Percentiles rank a stretch among this genome's conserved stretches.
phyloP scores from a whole-genome alignment of 163 green algal species.

The Scenedesmus sp. region DNA sequence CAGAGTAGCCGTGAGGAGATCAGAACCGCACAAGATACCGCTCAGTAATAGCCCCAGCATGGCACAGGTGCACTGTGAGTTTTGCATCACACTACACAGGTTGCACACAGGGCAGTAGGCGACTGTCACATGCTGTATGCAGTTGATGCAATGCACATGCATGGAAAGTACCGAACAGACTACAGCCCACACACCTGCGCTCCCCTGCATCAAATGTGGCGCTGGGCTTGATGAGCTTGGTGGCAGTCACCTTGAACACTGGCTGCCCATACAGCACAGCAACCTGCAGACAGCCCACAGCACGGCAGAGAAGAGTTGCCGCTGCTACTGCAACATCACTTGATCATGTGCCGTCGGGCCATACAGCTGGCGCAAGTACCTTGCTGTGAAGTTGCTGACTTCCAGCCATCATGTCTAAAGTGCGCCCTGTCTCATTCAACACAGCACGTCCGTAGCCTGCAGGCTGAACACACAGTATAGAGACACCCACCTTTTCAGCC shows the following conservation, averaged over 20 bases:
- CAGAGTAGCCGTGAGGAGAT: no score
- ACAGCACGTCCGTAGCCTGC: neutral
- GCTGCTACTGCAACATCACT: no score
- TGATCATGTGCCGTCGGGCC: no score
- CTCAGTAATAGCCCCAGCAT: no score
- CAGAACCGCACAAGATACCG: no score
- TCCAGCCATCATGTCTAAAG: neutral
- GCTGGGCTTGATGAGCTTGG: conserved; percentile 36
- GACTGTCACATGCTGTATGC: neutral
- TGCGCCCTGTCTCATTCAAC: neutral
- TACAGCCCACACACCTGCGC: conserved; percentile 9
- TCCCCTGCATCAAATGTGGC: conserved; percentile 45
- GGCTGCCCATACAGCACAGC: conserved; percentile 39
- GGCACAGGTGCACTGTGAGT: no score
- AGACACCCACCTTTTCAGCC: conserved; percentile 29
- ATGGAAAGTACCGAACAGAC: neutral
- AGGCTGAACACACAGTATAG: neutral
- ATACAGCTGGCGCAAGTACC: neutral
- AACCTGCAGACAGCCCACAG: conserved; percentile 29
- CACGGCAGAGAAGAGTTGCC: no score
- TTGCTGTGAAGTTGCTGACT: neutral
- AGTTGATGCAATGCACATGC: neutral
- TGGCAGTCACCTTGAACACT: conserved; percentile 33
- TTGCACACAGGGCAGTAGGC: neutral
- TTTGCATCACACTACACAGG: neutral